Evolutionary conservation across 495 filamentous ascomycete genomes (phyloP), one percentile per base, ranked within the genome.

Genomic region (Bacidia rubella): DNA sequence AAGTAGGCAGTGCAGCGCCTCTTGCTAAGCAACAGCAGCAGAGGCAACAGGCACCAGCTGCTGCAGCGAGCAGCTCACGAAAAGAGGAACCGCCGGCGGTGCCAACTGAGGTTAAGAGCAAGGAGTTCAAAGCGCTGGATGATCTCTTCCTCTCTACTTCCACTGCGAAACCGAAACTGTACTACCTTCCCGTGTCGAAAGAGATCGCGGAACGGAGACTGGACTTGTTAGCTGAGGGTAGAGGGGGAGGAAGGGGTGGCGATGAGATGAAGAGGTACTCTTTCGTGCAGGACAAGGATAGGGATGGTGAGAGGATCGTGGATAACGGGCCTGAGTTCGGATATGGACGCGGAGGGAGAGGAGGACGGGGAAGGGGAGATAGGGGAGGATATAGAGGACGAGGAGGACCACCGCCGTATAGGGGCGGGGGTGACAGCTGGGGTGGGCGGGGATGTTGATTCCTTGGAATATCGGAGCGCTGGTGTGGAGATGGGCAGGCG

Each of bases 231-330:
- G 74, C 59, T 41, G 69, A 60, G 62, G 66, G 56, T 54, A 62
- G 54, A 62, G 68, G 41, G 58, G 71, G 63, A 10, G 63, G 70
- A 39, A 68, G 78, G 24, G 79, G 78, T 35, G 78, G 78, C 41
- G 78, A 86, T 21, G 78, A 86, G 22, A 80, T 80, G 64, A 77
- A 83, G 47, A 73, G 85, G 26, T 90, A 84, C 63, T 83, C 80
- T 0, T 95, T 94, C 60, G n/a, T n/a, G n/a, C n/a, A n/a, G n/a
- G n/a, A n/a, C n/a, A n/a, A n/a, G n/a, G n/a, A n/a, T n/a, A 86
- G 93, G 67, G 72, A 84, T 51, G 76, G 72, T 0, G 42, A 64
- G 0, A 35, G 29, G 29, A 74, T 94, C 43, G 83, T 93, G 44
- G 86, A 94, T 65, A 68, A 77, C 54, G 89, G 87, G 2, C 74